Evolutionary conservation across 2,329 filamentous ascomycete genomes (phyloP), one percentile per base, ranked within the genome.

Genomic region (Calonectria multiphialidica): DNA sequence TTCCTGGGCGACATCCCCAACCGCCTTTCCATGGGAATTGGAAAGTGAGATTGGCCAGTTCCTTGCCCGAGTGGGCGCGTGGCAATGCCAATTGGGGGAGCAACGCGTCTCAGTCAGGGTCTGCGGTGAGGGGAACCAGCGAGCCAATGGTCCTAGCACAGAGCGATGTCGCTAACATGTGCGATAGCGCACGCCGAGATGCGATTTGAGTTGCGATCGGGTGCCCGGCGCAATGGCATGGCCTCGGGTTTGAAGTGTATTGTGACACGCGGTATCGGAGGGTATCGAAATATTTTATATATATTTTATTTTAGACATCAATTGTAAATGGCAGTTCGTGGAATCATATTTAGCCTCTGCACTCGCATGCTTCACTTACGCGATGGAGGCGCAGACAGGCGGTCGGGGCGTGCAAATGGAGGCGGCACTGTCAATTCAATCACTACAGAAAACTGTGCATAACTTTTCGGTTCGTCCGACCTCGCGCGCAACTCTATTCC

Each of bases 1-100:
- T 66, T 72, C 69, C 66, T 40, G 28, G 59, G 16, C 64, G 65
- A 71, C 28, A 30, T 30, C 23, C 64, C 65, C 64, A 67, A 55
- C 65, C 57, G 53, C 63, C 59, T 44, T 62, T 12, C 23, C 16
- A n/a, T 45, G 45, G 5, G 47, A 53, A 50, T 59, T 47, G 23
- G 30, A 6, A 37, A 63, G 33, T 42, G 45, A 70, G 62, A 68
- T 72, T 71, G 69, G 69, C 45, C 30, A 28, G 47, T 7, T 45
- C 10, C 35, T 28, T 40, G 21, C 16, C 30, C 13, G 42, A 30
- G 61, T 65, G 9, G 25, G 33, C 75, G 74, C 75, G 70, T 73
- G 9, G 35, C 55, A 25, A 49, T 62, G 57, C 57, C 23, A 44
- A 62, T 62, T 62, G 40, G 55, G 44, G 55, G 30, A 49, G 5